Evolutionary conservation across 495 filamentous ascomycete genomes (phyloP).

Genomic region (Pseudotulostoma volvatum): DNA sequence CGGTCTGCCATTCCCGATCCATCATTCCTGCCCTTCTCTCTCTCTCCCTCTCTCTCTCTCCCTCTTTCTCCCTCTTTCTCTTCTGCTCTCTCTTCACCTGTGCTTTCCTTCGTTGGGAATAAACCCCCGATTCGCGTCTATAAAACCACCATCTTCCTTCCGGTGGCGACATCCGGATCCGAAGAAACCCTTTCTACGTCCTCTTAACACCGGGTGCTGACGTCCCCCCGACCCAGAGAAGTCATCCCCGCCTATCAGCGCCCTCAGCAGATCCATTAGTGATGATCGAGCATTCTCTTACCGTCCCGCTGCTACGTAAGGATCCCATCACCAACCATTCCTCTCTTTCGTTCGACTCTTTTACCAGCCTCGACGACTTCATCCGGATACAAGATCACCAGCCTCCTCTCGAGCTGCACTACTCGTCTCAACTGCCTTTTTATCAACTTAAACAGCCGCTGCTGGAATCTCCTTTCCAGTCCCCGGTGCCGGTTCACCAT

Average conservation of each 20-base stretch:
- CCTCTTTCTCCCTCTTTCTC: background rate
- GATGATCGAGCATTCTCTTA: too few relatives aligned
- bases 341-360: background rate
- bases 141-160: too few relatives aligned
- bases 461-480: background rate
- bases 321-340: background rate
- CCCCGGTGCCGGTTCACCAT: conserved; percentile 11
- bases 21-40: background rate
- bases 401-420: background rate
- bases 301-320: too few relatives aligned
- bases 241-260: too few relatives aligned
- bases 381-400: background rate
- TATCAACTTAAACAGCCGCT: background rate
- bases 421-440: background rate
- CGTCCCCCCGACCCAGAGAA: too few relatives aligned
- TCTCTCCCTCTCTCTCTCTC: background rate
- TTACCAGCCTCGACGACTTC: background rate
- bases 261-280: too few relatives aligned
- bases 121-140: too few relatives aligned
- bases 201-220: too few relatives aligned
- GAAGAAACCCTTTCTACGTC: too few relatives aligned
- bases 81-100: background rate
- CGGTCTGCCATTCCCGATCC: too few relatives aligned
- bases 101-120: conserved; percentile 1
- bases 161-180: too few relatives aligned